A percentile compares a stretch with the other conserved stretches of the same genome.
Conservation (phyloP, 176 grass and related monocot genomes). For the Carex scoparia region DNA sequence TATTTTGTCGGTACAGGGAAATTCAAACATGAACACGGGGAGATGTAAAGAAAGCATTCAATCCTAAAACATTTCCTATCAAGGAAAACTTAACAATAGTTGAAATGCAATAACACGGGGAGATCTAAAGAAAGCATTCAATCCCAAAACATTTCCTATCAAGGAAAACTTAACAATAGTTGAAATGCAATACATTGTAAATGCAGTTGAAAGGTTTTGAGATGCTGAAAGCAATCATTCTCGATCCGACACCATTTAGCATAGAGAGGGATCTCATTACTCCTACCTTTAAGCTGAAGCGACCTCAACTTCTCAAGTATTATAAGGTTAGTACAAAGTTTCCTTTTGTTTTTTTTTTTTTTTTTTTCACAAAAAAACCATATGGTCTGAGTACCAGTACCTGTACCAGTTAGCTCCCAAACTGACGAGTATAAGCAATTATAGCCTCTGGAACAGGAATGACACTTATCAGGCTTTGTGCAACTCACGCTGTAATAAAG, state of each 20-base stretch:
- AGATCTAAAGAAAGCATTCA: background rate
- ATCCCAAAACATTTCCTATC: background rate
- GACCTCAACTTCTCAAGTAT: slow-evolving; percentile 74
- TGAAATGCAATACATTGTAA: background rate
- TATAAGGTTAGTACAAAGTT: slow-evolving; percentile 48
- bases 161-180: background rate
- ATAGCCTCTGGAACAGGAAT: background rate
- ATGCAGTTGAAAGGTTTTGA: slow-evolving; percentile 90
- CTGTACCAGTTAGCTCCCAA: background rate
- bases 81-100: background rate
- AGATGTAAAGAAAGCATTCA: background rate
- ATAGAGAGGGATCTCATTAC: slow-evolving; percentile 82
- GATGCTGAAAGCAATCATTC: slow-evolving; percentile 73
- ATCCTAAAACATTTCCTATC: background rate
- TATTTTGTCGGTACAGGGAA: background rate
- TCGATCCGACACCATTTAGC: slow-evolving; percentile 71
- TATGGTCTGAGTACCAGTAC: background rate
- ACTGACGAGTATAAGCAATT: background rate
- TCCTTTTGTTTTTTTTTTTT: background rate
- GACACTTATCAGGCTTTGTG: background rate
- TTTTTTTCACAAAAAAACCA: background rate
- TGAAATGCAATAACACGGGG: background rate
- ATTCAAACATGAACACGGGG: background rate
- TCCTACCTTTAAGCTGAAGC: slow-evolving; percentile 93
- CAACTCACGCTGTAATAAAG: background rate